Base-by-base conservation (phyloP, 1,284 basidiomycete genomes). In the Anthracocystis panici-leucophaei region DNA sequence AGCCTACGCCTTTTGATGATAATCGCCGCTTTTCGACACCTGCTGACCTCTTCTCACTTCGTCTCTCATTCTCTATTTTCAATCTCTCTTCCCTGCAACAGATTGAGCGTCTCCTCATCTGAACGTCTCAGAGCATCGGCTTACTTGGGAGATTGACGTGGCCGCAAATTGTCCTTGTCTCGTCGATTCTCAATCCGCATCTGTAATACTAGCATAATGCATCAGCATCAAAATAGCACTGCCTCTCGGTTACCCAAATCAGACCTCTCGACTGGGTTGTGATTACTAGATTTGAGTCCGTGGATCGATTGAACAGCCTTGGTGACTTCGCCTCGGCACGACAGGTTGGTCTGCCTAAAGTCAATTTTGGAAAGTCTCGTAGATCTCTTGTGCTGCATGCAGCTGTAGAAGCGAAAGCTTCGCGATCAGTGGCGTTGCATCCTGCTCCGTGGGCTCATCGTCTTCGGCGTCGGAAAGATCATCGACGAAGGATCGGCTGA, bases 81-180 rank as follows among this genome's bases (percentile, higher is more conserved):
- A 21, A 12, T 46, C 29, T 56, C 38, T 10, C 42, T n/a, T 38
- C 44, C 1, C 46, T 18, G 35, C 23, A 20, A 45, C 74, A 81
- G 80, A 83, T 83, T 67, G 81, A 83, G 66, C 77, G 81, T 49
- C 67, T 83, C 27, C 74, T 83, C 48, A 82, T 82, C 69, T 82
- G 63, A 63, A 42, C 48, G 56, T 25, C 21, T 57, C 29, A 27
- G 38, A 57, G 56, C 57, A 40, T n/a, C 35, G 57, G 45, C 27
- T 52, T 12, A 8, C 16, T 8, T 18, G 59, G 40, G 44, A 49
- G 23, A 25, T 53, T 40, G 52, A 31, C 53, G 25, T 33, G 45
- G 50, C 52, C 53, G 59, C 45, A 27, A 35, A 25, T 48, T 21
- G 49, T 50, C 52, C 44, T 35, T 27, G 23, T 59, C 44, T 9